Evolutionary conservation across 129 eudicot genomes (phyloP).

Genomic region (Artemisia annua): DNA sequence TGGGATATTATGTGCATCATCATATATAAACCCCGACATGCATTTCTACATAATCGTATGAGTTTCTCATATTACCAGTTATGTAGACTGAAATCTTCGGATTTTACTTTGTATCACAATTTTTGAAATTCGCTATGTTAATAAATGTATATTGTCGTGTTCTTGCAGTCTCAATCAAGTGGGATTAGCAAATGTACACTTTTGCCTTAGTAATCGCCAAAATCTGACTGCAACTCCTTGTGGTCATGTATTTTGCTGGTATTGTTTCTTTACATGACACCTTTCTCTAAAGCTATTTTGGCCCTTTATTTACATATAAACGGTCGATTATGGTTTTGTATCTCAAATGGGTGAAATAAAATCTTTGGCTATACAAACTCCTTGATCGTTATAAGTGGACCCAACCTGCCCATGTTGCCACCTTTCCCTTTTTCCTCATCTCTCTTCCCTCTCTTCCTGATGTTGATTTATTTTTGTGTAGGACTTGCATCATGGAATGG

Average conservation of each 20-base stretch:
- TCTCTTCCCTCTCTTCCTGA: too few species aligned
- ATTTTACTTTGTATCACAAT: neutral
- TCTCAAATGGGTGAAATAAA: too few species aligned
- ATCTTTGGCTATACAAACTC: too few species aligned
- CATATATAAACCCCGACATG: constrained; percentile 3
- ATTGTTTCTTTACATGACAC: constrained; percentile 15
- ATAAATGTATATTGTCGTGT: neutral
- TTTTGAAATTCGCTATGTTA: neutral
- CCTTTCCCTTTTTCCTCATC: too few species aligned
- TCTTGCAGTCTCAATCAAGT: constrained; percentile 48
- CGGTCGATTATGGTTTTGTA: too few species aligned
- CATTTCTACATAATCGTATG: neutral
- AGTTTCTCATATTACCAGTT: neutral
- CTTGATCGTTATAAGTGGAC: too few species aligned
- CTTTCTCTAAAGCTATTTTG: too few species aligned
- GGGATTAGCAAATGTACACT: constrained; percentile 89
- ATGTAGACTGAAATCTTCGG: neutral
- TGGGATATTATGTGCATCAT: too few species aligned
- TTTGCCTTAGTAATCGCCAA: constrained; percentile 92
- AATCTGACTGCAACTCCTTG: constrained; percentile 96
- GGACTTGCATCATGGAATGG: too few species aligned
- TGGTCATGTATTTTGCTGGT: constrained; percentile 99
- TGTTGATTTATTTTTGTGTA: too few species aligned
- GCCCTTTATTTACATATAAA: too few species aligned
- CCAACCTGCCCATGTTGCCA: too few species aligned